These are phyloP conservation scores for Dictyostelium citrinum DNA, from an alignment of 78 protist species.

Conservation along the genomic window DNA sequence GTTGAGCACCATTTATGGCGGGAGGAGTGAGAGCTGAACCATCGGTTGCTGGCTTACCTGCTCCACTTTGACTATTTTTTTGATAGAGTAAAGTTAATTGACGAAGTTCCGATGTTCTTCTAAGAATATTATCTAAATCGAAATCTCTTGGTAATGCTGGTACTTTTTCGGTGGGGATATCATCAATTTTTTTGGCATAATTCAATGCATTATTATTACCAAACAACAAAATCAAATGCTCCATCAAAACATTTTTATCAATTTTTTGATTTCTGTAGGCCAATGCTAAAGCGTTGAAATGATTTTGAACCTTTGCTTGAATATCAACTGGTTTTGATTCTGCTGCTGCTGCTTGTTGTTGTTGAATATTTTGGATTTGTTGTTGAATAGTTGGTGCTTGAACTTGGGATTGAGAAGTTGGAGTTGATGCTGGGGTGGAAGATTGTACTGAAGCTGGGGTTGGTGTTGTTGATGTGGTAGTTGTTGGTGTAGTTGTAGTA, in stretches of 20 bases:
- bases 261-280: slow-evolving; percentile 30
- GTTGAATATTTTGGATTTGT: neutral
- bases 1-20: neutral
- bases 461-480: neutral
- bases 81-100: slow-evolving; percentile 11
- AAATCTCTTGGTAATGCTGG: slow-evolving; percentile 47
- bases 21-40: neutral
- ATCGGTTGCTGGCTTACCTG: neutral
- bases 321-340: neutral
- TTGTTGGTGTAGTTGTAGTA: neutral
- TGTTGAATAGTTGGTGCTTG: neutral
- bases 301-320: slow-evolving; percentile 35
- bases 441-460: neutral
- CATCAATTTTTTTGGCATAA: slow-evolving; percentile 19
- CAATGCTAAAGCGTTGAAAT: slow-evolving; percentile 56
- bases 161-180: slow-evolving; percentile 23
- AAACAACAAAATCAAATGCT: slow-evolving; percentile 11
- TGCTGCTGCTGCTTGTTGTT: neutral
- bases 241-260: neutral
- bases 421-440: neutral
- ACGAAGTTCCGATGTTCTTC: neutral
- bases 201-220: slow-evolving; percentile 13
- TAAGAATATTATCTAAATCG: neutral
- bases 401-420: neutral
- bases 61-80: neutral